Evolutionary conservation across 2,329 filamentous ascomycete species (phyloP).

Genomic region (Grosmannia clavigera): DNA sequence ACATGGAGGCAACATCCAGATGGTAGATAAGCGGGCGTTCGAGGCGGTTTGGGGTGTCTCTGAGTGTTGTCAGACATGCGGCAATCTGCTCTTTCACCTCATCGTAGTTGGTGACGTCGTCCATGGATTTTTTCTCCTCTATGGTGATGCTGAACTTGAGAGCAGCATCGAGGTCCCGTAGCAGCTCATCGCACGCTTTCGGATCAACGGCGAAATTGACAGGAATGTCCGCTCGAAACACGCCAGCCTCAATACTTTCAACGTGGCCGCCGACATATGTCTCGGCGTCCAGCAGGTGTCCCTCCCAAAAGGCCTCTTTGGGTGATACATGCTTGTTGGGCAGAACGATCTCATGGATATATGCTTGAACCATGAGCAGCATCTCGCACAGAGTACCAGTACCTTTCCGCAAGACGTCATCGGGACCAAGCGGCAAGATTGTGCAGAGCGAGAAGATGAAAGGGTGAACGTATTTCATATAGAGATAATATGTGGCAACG

Average conservation of each 20-base stretch:
- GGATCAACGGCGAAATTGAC: constrained; percentile 89
- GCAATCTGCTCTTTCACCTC: constrained; percentile 76
- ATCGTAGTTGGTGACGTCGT: constrained; percentile 70
- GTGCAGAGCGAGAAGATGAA: constrained; percentile 99
- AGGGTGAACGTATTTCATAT: constrained; percentile 99
- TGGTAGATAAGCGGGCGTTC: constrained; percentile 93
- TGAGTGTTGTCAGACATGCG: constrained; percentile 57
- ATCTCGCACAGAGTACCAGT: constrained; percentile 99
- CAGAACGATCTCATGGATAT: constrained; percentile 78
- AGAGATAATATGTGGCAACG: constrained; percentile 95
- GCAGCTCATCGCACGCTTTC: constrained; percentile 75
- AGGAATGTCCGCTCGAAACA: constrained; percentile 91
- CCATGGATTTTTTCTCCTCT: constrained; percentile 71
- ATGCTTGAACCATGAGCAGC: constrained; percentile 97
- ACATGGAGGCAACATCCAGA: constrained; percentile 98
- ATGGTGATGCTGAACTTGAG: constrained; percentile 77
- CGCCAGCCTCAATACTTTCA: constrained; percentile 96
- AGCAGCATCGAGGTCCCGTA: constrained; percentile 76
- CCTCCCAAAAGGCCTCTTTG: constrained; percentile 91
- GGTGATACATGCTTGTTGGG: constrained; percentile 93
- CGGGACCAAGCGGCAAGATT: constrained; percentile 83
- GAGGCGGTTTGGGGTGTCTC: constrained; percentile 67
- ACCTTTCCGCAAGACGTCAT: constrained; percentile 87
- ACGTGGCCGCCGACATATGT: constrained; percentile 98
- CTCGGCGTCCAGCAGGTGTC: constrained; percentile 89